phyloP scores from a whole-genome alignment of 305 asterid species.

The Caryopteris hybrid region DNA sequence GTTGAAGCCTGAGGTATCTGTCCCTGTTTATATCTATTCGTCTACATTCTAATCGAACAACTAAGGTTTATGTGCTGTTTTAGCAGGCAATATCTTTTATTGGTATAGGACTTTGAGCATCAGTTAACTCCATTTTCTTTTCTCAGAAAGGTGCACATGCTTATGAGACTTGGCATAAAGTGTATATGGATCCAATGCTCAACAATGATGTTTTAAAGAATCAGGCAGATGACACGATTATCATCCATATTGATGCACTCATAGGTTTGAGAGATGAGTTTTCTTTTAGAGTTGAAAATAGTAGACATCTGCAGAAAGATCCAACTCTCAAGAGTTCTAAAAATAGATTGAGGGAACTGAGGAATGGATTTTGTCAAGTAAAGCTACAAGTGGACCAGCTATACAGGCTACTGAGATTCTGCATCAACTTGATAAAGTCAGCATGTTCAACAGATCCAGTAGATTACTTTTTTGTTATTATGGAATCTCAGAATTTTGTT shows the following conservation, averaged over 20 bases:
- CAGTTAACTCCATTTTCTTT: not conserved
- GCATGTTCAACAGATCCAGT: not conserved
- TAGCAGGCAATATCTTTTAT: no score
- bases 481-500: not conserved
- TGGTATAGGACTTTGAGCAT: not conserved
- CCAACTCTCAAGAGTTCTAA: not conserved
- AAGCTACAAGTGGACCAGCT: slow-evolving; percentile 6
- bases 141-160: slow-evolving; percentile 17
- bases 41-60: not conserved
- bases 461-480: not conserved
- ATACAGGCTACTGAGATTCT: not conserved
- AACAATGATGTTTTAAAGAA: not conserved
- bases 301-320: not conserved
- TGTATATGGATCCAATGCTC: not conserved
- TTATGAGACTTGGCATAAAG: slow-evolving; percentile 11
- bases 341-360: not conserved
- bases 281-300: slow-evolving; percentile 11
- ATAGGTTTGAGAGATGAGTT: slow-evolving; percentile 1
- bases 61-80: not conserved
- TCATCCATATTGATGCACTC: slow-evolving; percentile 7
- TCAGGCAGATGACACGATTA: not conserved
- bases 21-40: not conserved
- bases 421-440: not conserved
- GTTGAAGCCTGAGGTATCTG: not conserved
- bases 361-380: not conserved